Conservation (phyloP, 371 early-diverging fungal genomes). For the Actinomucor elegans region DNA sequence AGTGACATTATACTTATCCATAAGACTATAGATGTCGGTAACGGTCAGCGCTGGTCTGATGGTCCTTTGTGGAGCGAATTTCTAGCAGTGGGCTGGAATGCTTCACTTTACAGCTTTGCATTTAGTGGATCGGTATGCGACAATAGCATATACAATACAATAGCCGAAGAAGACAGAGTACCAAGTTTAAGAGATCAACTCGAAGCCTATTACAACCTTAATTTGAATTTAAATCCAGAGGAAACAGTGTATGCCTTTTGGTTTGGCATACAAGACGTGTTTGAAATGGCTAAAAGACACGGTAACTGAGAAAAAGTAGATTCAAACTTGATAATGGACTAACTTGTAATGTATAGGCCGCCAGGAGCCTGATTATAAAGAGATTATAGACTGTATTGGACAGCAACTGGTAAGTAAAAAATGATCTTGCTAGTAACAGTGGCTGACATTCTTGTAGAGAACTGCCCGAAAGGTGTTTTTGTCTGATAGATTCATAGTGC, state of each 20-base stretch:
- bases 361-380: constrained; percentile 20
- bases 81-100: constrained; percentile 45
- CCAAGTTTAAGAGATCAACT: constrained; percentile 49
- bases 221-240: constrained; percentile 26
- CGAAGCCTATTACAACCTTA: constrained; percentile 35
- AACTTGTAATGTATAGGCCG: not conserved
- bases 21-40: constrained; percentile 30
- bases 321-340: not conserved
- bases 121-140: constrained; percentile 47
- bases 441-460: constrained; percentile 9
- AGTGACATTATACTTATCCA: no score
- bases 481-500: constrained; percentile 32
- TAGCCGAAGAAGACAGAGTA: constrained; percentile 14
- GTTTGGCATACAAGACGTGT: constrained; percentile 42
- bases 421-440: not conserved
- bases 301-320: constrained; percentile 2
- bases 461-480: constrained; percentile 31
- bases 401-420: constrained; percentile 29
- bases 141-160: constrained; percentile 25
- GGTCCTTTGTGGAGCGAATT: constrained; percentile 51
- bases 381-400: constrained; percentile 28
- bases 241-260: constrained; percentile 52
- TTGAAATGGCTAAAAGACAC: constrained; percentile 12
- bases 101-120: constrained; percentile 40
- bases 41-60: constrained; percentile 37